Base-by-base conservation (phyloP, 768 basidiomycete genomes). In the Lactarius pseudohatsudake region DNA sequence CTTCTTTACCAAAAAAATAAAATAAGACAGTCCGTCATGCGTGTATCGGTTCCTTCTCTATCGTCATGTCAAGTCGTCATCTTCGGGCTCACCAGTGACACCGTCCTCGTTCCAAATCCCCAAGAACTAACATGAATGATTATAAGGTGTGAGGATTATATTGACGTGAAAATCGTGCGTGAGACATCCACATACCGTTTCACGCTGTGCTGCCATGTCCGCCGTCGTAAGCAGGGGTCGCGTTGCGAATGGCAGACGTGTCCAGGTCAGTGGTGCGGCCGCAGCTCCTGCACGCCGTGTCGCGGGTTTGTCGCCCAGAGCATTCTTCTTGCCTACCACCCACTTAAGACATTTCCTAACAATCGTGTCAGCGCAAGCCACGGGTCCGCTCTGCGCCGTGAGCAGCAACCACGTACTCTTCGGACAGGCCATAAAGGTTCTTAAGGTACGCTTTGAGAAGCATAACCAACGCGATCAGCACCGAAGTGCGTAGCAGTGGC, bases 271-370 rank as follows among this genome's bases (percentile, higher is more conserved):
- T 7, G 84, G 83, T 47, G 80, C 77, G 2, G 87, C 85, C 70
- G 84, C 82, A 50, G 80, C 77, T 6, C 88, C 85, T 69, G 87
- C 79, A 32, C 85, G 85, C 71, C 85, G 86, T 2, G 79, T 75
- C 5, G 88, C 91, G 16, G 90, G 83, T 73, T 88, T 91, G 76
- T 99, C 96, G 1, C 96, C 96, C 3, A 90, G 75, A 0, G 92
- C 86, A 62, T 87, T 92, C 78, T 98, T 98, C 83, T 98, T 98
- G 22, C 90, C 90, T 5, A 87, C 76, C 4, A 87, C 83, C 74
- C 91, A 97, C 76, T 95, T 98, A 56, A 83, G 81, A 70, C 94
- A 94, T 91, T 97, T 98, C 54, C 95, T 97, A 64, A 28, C 20
- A 61, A 34, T 16, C 59, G 41, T 53, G 54, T 62, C 26, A 62